A percentile compares a stretch with the other conserved stretches of the same genome.
These are phyloP conservation scores for Apophysomyces trapeziformis DNA, from an alignment of 371 early-diverging fungal species.

Conservation along the genomic window DNA sequence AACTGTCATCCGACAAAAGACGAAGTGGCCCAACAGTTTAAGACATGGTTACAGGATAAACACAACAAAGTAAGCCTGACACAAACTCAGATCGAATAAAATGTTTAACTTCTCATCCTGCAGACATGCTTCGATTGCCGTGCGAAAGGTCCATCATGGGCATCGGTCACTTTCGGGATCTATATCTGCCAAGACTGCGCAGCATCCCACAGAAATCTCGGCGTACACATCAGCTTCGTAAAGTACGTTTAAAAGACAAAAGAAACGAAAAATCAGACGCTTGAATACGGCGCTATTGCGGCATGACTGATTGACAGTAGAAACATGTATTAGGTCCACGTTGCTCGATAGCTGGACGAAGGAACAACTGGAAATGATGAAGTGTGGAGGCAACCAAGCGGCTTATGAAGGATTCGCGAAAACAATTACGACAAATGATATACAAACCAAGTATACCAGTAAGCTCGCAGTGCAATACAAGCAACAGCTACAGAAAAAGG, in stretches of 20 bases:
- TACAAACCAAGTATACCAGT: conserved; percentile 81
- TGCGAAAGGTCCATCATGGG: conserved; percentile 96
- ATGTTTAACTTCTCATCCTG: background rate
- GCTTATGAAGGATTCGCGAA: conserved; percentile 80
- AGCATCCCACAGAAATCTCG: conserved; percentile 93
- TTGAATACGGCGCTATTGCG: background rate
- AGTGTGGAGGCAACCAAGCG: conserved; percentile 80
- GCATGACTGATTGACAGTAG: conserved; percentile 4
- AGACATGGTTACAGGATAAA: conserved; percentile 65
- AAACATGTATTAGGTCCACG: conserved; percentile 64
- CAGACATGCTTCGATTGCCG: conserved; percentile 97
- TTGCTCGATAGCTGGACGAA: conserved; percentile 88
- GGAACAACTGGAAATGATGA: conserved; percentile 90
- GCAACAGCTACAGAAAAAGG: conserved; percentile 68
- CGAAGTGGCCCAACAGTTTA: conserved; percentile 72
- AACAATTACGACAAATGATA: conserved; percentile 63
- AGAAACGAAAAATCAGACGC: background rate
- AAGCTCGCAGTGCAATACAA: conserved; percentile 80
- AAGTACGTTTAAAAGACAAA: conserved; percentile 57
- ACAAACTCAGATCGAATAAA: background rate
- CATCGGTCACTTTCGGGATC: conserved; percentile 94
- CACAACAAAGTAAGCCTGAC: conserved; percentile 72
- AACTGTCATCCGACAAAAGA: conserved; percentile 58
- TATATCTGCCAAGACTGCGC: conserved; percentile 99
- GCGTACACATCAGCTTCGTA: conserved; percentile 96